These are phyloP conservation scores for Nosema muscidifuracis DNA, from an alignment of 371 early-diverging fungal genomes.

Conservation along the genomic window DNA sequence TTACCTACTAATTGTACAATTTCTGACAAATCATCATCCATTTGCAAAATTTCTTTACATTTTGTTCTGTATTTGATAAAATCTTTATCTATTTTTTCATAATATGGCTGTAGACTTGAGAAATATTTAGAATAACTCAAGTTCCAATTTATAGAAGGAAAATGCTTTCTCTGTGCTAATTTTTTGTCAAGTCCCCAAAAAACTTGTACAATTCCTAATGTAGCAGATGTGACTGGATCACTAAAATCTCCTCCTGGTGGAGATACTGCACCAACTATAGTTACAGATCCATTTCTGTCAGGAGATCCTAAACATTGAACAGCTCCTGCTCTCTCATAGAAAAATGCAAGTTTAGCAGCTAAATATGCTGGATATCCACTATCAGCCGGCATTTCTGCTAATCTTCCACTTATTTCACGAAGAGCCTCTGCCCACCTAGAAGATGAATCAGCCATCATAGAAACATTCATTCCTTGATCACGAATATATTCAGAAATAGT, in stretches of 20 bases:
- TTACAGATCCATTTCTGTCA: slow-evolving; percentile 83
- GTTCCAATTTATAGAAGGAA: slow-evolving; percentile 99
- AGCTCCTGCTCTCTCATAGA: slow-evolving; percentile 99
- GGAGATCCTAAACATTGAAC: slow-evolving; percentile 88
- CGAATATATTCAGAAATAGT: slow-evolving; percentile 99
- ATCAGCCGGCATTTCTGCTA: slow-evolving; percentile 99
- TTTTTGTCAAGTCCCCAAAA: slow-evolving; percentile 99
- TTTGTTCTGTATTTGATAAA: slow-evolving; percentile 79
- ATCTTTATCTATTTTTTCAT: slow-evolving; percentile 83
- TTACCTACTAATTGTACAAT: slow-evolving; percentile 99
- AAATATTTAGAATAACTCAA: slow-evolving; percentile 95
- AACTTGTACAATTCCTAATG: slow-evolving; percentile 97
- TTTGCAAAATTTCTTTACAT: slow-evolving; percentile 93
- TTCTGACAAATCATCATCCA: slow-evolving; percentile 94
- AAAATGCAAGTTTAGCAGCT: slow-evolving; percentile 94
- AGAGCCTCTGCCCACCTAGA: slow-evolving; percentile 99
- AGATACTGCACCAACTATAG: slow-evolving; percentile 97
- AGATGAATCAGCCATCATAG: slow-evolving; percentile 99
- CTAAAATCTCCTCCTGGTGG: slow-evolving; percentile 99
- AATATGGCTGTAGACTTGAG: slow-evolving; percentile 86
- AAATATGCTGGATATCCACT: slow-evolving; percentile 98
- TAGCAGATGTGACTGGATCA: slow-evolving; percentile 96
- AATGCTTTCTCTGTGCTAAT: slow-evolving; percentile 99
- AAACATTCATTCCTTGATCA: slow-evolving; percentile 97
- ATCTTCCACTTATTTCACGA: slow-evolving; percentile 98